Evolutionary conservation across 2,329 filamentous ascomycete species (phyloP).

Genomic region (Colletotrichum sp.): DNA sequence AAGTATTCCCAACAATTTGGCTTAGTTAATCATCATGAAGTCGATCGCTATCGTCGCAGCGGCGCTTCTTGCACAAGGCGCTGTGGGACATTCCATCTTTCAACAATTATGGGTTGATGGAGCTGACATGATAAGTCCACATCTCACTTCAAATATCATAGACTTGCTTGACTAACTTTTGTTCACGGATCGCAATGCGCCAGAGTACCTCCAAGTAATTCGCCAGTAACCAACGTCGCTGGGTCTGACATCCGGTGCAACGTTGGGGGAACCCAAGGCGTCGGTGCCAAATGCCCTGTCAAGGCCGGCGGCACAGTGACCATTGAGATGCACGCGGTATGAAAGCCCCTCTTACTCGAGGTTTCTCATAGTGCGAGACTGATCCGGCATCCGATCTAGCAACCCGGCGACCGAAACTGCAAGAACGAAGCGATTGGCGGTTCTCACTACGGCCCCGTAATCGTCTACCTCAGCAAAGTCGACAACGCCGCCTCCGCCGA

Average conservation of each 20-base stretch:
- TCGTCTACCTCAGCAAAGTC: conserved; percentile 57
- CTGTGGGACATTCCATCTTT: conserved; percentile 53
- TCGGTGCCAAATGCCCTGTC: conserved; percentile 48
- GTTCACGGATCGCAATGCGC: conserved; percentile 47
- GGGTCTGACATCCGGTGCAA: conserved; percentile 51
- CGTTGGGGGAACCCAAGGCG: conserved; percentile 36
- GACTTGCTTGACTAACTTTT: conserved; percentile 10
- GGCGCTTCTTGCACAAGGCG: conserved; percentile 39
- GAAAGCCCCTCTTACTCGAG: not conserved
- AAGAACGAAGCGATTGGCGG: conserved; percentile 56
- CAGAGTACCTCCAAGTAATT: conserved; percentile 54
- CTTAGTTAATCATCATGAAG: conserved; percentile 34
- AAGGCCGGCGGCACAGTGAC: conserved; percentile 54
- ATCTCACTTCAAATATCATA: not conserved
- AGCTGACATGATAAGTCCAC: conserved; percentile 41
- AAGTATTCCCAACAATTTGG: not conserved
- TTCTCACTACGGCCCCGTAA: conserved; percentile 58
- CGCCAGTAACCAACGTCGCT: conserved; percentile 50
- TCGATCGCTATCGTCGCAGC: conserved; percentile 32
- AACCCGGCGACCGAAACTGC: conserved; percentile 51
- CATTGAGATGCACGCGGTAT: conserved; percentile 61
- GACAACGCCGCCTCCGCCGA: conserved; percentile 49
- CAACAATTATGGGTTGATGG: conserved; percentile 52
- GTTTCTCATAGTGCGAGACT: not conserved
- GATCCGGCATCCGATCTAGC: conserved; percentile 28